Evolutionary conservation across 805 yeast species (phyloP), one percentile per base, ranked within the genome.

Genomic region (Wickerhamiella allomyrinae): DNA sequence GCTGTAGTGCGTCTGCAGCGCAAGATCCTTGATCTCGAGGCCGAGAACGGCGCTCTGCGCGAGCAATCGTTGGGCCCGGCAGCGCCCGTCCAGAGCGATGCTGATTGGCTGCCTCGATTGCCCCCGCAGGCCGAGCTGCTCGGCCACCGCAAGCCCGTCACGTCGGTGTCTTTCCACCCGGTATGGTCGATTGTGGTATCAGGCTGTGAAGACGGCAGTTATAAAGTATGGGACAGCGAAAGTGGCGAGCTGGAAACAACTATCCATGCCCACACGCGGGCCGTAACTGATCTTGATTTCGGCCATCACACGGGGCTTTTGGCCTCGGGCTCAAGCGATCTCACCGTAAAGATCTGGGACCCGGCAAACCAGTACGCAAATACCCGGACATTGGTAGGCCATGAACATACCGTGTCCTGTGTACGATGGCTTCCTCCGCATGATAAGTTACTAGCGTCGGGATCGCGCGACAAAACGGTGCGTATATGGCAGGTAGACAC

Each of bases 391-490:
- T 60, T 87, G 19, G 62, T 76, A 0, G 95, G 95, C 10, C 97
- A 87, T 60, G 93, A 85, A 46, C 95, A 87, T 57, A 74, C 91
- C 1, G 76, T 87, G 0, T 81, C 94, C 0, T 62, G 73, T 0
- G 64, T 83, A 7, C 61, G 64, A 11, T 77, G 80, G 55, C 68
- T 74, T 3, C 40, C 36, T 2, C 54, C 64, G 4, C 62, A 69
- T 25, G 71, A 76, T 2, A 60, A 62, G 21, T 65, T 81, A 57
- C 54, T 79, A 6, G 59, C 65, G 2, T 68, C 74, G 3, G 91
- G 94, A 50, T 87, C 96, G 0, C 91, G 94, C 55, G 98, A 89
- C 57, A 68, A 91, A 47, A 83, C 96, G 0, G 73, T 91, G 21
- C 80, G 82, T 44, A 59, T 91, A 3, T 91, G 93, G 82, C 76